Evolutionary conservation across 2,329 filamentous ascomycete species (phyloP), one percentile per base, ranked within the genome.

Genomic region (Arachnomyces sp.): DNA sequence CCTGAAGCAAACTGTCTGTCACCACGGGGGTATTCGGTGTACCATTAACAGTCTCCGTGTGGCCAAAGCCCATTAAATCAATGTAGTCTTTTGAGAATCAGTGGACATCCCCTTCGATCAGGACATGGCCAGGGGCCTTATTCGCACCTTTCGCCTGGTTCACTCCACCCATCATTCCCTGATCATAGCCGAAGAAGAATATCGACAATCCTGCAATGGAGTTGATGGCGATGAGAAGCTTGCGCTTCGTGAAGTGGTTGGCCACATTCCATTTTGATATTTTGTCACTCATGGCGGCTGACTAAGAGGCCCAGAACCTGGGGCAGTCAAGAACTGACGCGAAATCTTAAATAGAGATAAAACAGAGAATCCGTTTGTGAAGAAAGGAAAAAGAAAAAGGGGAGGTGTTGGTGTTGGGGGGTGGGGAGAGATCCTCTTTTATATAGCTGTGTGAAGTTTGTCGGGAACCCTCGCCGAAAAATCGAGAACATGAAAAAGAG

Each of bases 41-140:
- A 15, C 65, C 62, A 15, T 66, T 57, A 8, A 65, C 61, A 11
- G 66, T 61, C 44, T 75, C 68, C 13, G 74, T 70, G 48, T 82
- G 71, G 4, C 80, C 81, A 46, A 83, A 78, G 6, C 70, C 71
- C 78, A 85, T 84, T 7, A 75, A 62, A 29, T 75, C 66, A 37
- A 80, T 75, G 52, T 84, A 85, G 55, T 82, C 62, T 36, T 72
- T n/a, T n/a, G n/a, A n/a, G n/a, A n/a, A n/a, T n/a, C n/a, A n/a
- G n/a, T n/a, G n/a, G n/a, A n/a, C n/a, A n/a, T n/a, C n/a, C n/a
- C n/a, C n/a, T n/a, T n/a, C n/a, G n/a, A n/a, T n/a, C n/a, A n/a
- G n/a, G n/a, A n/a, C n/a, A n/a, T n/a, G n/a, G n/a, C n/a, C n/a
- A n/a, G n/a, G n/a, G n/a, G n/a, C n/a, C n/a, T n/a, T n/a, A n/a